Evolutionary conservation across 768 basidiomycete species (phyloP), one percentile per base, ranked within the genome.

Genomic region (Tricholoma terreum): DNA sequence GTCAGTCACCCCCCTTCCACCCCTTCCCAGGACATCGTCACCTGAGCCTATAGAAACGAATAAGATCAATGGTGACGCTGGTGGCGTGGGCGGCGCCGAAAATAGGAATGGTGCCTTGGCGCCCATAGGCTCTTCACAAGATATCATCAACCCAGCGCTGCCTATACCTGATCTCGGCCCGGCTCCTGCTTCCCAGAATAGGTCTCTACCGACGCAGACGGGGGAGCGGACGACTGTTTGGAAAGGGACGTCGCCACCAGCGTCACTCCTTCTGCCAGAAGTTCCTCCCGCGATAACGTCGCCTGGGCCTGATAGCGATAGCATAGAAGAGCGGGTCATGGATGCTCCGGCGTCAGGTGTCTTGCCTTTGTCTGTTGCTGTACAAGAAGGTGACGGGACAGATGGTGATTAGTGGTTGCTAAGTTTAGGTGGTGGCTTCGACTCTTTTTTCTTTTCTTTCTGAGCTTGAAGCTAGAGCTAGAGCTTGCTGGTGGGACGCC

Each of bases 11-110:
- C 58, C 67, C 36, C 68, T 3, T 27, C 24, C 66, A 40, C 67
- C 66, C 58, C 67, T 69, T 14, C 63, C 46, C 22, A 36, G 58
- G 24, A 57, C 69, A 15, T 58, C 63, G 24, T 63, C 65, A 42
- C 63, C 67, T 55, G 52, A 43, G 17, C 55, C 60, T 33, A 56
- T 53, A 27, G 34, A 27, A n/a, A 36, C 46, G 30, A 59, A 38
- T 56, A 57, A 49, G 35, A 40, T 54, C 35, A 58, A 61, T 42
- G 61, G 61, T 49, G 27, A 27, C 24, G 24, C 24, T 12, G 53
- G 52, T 55, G 54, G 54, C 34, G 27, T 45, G 55, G 38, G 27
- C 50, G 35, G 48, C 21, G 54, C 53, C 33, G 40, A 54, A 36
- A 36, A 31, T 35, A 43, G 38, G 27, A 54, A 35, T 3, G 40